Evolutionary conservation across 2,329 filamentous ascomycete species (phyloP), one percentile per base, ranked within the genome.

Genomic region (Magnaporthiopsis rhizophila): DNA sequence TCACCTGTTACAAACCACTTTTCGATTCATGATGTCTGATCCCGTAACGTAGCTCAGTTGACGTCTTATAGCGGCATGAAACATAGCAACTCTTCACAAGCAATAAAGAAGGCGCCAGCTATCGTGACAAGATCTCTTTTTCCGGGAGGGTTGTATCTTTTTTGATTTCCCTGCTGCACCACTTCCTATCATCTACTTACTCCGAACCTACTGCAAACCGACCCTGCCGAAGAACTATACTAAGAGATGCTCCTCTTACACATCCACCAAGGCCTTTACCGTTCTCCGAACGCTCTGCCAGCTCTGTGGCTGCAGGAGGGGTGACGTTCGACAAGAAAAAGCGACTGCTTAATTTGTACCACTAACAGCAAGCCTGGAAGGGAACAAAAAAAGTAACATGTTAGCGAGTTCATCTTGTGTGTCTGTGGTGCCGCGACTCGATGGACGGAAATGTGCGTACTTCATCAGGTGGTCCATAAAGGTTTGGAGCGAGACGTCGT

Each of bases 401-500:
- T 64, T 60, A 58, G 65, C 62, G 60, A 50, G 24, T 34, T 58
- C 21, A 11, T 30, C 0, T 12, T 12, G 15, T 9, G 6, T 9
- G 30, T 45, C 38, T 2, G 38, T 18, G 12, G 15, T 24, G n/a
- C 56, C 56, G 12, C 15, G 11, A 13, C n/a, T 26, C n/a, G 11
- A 24, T 12, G 18, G 7, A 32, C 30, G 30, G 34, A 18, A n/a
- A 26, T 50, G 28, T 65, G 83, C 89, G 78, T 82, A 93, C 91
- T 99, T 99, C 95, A 99, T 99, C 75, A 99, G 81, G 79, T 98
- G 93, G 72, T 99, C 95, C 95, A 99, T 99, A 75, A 99, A 99
- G 1, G 94, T 98, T 78, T 98, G 94, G 74, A 99, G 80, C 64
- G 92, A 97, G 64, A 99, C 95, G 76, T 99, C 95, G 73, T 99